Evolutionary conservation across 768 basidiomycete genomes (phyloP).

Genomic region (Pleurotus djamor): DNA sequence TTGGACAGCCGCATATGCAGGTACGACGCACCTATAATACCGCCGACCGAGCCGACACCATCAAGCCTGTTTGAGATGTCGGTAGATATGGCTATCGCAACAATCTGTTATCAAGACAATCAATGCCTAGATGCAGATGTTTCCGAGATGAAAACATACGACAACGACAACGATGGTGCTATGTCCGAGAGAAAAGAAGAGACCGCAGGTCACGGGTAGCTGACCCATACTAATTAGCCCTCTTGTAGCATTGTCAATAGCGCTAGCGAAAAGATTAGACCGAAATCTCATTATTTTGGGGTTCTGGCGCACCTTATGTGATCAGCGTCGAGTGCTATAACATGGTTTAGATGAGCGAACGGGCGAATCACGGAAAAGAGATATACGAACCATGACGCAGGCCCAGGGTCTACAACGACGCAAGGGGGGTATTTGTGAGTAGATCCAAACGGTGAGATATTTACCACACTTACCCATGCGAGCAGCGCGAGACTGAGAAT

Average conservation of each 20-base stretch:
- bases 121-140: background rate
- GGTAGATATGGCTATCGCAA: constrained; percentile 73
- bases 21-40: constrained; percentile 56
- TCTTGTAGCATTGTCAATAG: constrained; percentile 90
- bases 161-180: constrained; percentile 87
- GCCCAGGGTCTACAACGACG: constrained; percentile 61
- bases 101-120: constrained; percentile 40
- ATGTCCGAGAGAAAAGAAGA: constrained; percentile 90
- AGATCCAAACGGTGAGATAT: background rate
- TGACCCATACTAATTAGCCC: constrained; percentile 72
- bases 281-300: no score
- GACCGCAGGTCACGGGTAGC: constrained; percentile 80
- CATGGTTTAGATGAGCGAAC: no score
- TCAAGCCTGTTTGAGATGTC: constrained; percentile 58
- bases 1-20: background rate
- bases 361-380: no score
- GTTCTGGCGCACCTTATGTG: constrained; percentile 69
- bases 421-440: background rate
- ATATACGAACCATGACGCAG: constrained; percentile 77
- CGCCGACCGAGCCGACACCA: constrained; percentile 62
- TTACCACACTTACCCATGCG: constrained; percentile 65
- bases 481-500: constrained; percentile 69
- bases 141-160: constrained; percentile 34
- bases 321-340: constrained; percentile 78
- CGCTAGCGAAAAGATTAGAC: no score